Base-by-base conservation (phyloP, 352 stramenopile species). In the Phytophthora boehmeriae region DNA sequence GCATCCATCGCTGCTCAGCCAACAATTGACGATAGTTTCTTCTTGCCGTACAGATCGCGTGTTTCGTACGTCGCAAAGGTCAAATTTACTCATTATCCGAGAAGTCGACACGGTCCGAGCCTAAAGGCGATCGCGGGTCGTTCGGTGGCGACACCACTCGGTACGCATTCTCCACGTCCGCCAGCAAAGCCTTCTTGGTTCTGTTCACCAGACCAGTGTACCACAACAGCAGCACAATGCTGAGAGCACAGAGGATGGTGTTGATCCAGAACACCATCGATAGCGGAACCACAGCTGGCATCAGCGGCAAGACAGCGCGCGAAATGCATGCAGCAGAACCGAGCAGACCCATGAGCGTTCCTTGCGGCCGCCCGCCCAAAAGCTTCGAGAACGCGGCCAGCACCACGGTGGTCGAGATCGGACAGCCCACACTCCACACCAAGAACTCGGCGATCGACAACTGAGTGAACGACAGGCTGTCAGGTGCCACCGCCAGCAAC, bases 201-300 rank as follows among this genome's bases (percentile, higher is more conserved):
- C 60, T 60, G 28, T 66, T 59, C 14, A 92, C 80, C 5, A 90
- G 27, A 35, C 67, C 64, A 9, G 64, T 76, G 70, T 89, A 92
- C 80, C 80, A 90, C 64, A 54, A 73, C 20, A 90, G 66, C 44
- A 73, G 59, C 5, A 22, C 72, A 38, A 90, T 86, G 27, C 83
- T 89, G 9, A 86, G 42, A 3, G 45, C 63, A 35, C 76, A 88
- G 1, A 92, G 56, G 35, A 63, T 32, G n/a, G 89, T 81, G 68
- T 88, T 86, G 63, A 92, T 79, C 76, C 68, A 87, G 46, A 92
- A 92, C 14, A 92, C 78, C 6, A 80, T 76, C 13, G 78, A 83
- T 34, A 92, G 63, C 22, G 76, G 66, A 47, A 86, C 76, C 11
- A 77, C 80, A 1, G 80, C 80, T 1, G 82, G 81, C 16, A 92